Base-by-base conservation (phyloP, 2,329 filamentous ascomycete species). In the Emmonsiellopsis sp. region DNA sequence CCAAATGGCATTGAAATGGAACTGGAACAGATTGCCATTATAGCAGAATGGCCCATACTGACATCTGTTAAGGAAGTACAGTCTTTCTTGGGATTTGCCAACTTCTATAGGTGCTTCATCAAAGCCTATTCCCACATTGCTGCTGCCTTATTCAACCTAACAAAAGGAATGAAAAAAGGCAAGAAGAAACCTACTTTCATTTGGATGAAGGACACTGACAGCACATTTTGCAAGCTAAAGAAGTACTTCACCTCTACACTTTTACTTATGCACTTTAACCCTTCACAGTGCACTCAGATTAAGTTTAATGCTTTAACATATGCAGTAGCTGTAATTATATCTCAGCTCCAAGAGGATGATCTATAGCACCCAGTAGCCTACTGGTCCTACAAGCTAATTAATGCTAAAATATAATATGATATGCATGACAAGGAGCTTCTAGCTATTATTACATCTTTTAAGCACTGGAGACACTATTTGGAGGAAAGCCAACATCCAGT, bases 91-190 rank as follows among this genome's bases (percentile, higher is more conserved):
- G 61, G 65, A 8, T 67, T 70, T 45, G 57, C 52, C 2, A 69
- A 70, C 46, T 70, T 65, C 54, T 70, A 70, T 55, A 54, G 62
- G 5, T 40, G 56, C 7, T 69, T 69, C 48, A 63, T 70, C 11
- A 31, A 57, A 7, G 40, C 57, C 3, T 67, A 62, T 48, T 59
- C 53, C 2, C 38, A 44, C 1, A 57, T 66, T 6, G 53, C 50
- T 1, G 48, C 32, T 37, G 59, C 58, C 1, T 41, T 67, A 2
- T 54, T 42, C 8, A n/a, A 46, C 2, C 51, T 63, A 1, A 62
- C 50, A 5, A 54, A 52, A 34, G 60, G 13, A 7, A 10, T 5
- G 5, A 50, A 50, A 15, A 50, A 40, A 50, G 8, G 13, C 4
- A 26, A 38, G 46, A n/a, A 15, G 31, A 53, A 57, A 11, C 8